Percentiles rank a stretch among this genome's conserved stretches.
Conservation (phyloP, 2,329 filamentous ascomycete species). For the Bretziella fagacearum region DNA sequence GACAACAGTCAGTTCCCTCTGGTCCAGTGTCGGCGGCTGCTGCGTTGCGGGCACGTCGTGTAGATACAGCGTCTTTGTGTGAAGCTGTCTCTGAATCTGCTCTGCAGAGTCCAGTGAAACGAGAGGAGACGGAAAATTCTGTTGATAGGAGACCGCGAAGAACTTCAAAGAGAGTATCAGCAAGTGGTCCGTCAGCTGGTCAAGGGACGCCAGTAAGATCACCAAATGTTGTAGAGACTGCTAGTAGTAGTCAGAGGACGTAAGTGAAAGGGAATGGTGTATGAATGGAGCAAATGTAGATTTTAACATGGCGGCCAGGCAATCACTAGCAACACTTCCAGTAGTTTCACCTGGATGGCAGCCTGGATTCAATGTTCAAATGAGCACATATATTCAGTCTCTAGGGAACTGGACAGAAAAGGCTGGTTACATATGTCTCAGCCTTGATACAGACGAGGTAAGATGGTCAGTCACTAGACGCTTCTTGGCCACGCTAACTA, state of each 20-base stretch:
- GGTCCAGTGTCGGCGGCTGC: conserved; percentile 4
- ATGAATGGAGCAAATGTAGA: background rate
- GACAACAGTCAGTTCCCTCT: conserved; percentile 7
- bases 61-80: background rate
- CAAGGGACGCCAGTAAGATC: background rate
- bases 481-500: too few species aligned
- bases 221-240: background rate
- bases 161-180: background rate
- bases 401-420: conserved; percentile 7
- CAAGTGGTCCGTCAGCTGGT: background rate
- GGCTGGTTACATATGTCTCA: conserved; percentile 26
- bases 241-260: background rate
- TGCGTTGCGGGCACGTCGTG: conserved; percentile 3
- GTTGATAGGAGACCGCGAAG: background rate
- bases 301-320: background rate
- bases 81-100: too few species aligned
- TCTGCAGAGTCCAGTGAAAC: background rate
- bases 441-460: conserved; percentile 34
- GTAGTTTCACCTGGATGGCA: background rate
- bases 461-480: conserved; percentile 1
- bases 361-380: conserved; percentile 5
- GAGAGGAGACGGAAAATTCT: too few species aligned
- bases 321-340: background rate
- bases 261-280: background rate
- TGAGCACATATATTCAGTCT: conserved; percentile 11